Conservation (phyloP, 2,329 filamentous ascomycete species). For the Passalora sequoiae region DNA sequence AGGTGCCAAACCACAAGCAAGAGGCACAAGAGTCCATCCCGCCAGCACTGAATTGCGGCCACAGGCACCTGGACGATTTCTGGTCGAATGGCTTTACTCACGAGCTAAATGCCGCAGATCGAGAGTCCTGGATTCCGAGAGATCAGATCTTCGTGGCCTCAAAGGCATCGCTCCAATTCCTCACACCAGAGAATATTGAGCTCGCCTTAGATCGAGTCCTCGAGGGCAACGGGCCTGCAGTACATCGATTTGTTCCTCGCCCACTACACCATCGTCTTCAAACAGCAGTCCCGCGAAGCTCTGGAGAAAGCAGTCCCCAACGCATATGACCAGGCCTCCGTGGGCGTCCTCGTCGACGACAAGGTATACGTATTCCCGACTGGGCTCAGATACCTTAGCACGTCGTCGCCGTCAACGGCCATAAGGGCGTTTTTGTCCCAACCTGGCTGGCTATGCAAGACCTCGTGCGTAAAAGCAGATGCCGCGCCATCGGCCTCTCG, state of each 20-base stretch:
- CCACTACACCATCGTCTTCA: conserved; percentile 36
- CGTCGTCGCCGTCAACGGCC: conserved; percentile 15
- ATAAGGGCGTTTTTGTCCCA: conserved; percentile 23
- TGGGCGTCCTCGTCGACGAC: conserved; percentile 8
- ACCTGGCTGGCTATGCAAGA: conserved; percentile 30
- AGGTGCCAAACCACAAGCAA: conserved; percentile 21
- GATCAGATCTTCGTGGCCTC: conserved; percentile 22
- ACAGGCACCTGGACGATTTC: conserved; percentile 27
- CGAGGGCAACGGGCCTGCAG: conserved; percentile 36
- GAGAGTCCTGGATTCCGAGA: conserved; percentile 22
- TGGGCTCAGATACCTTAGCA: conserved; percentile 19
- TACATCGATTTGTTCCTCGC: conserved; percentile 42
- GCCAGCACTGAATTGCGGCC: conserved; percentile 24
- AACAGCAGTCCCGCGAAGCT: conserved; percentile 15
- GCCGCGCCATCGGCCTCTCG: conserved; percentile 26
- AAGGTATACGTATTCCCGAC: conserved; percentile 19
- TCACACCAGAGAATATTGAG: conserved; percentile 23
- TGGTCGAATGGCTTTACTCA: conserved; percentile 27
- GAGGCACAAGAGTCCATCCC: conserved; percentile 25
- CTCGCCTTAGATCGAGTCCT: conserved; percentile 36
- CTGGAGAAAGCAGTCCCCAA: conserved; percentile 17
- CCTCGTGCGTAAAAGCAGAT: conserved; percentile 25
- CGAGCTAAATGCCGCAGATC: conserved; percentile 22
- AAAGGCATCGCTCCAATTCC: conserved; percentile 22
- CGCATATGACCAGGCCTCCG: conserved; percentile 9